Conservation (phyloP, 306 rosid genomes). For the Carpinus fangiana region DNA sequence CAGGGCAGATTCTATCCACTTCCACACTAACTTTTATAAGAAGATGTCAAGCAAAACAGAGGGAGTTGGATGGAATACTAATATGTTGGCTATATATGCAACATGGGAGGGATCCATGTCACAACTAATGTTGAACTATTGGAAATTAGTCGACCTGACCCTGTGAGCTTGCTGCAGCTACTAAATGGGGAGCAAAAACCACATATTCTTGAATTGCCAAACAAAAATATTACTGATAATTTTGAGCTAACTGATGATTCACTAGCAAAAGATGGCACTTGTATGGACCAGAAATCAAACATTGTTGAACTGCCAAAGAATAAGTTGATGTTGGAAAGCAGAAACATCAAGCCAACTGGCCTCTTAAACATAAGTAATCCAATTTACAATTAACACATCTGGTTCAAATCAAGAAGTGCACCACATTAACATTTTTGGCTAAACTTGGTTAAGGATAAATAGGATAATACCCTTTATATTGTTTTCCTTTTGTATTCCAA, state of each 20-base stretch:
- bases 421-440: neutral
- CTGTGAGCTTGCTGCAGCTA: neutral
- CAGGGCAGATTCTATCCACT: neutral
- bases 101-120: neutral
- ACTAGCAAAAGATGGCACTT: neutral
- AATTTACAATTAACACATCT: neutral
- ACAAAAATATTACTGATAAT: neutral
- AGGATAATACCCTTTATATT: neutral
- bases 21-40: neutral
- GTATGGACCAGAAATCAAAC: neutral
- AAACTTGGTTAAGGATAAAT: neutral
- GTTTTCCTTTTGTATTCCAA: neutral
- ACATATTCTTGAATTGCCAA: neutral
- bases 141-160: neutral
- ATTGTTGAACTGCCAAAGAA: neutral
- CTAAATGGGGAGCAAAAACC: neutral
- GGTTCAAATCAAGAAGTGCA: neutral
- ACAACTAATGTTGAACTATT: neutral
- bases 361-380: neutral
- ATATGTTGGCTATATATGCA: neutral
- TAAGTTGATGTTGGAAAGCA: neutral
- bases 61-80: neutral
- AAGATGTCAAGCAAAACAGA: neutral
- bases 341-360: neutral
- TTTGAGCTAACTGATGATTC: neutral